Base-by-base conservation (phyloP, 208 protist species). In the Leishmania tarentolae region DNA sequence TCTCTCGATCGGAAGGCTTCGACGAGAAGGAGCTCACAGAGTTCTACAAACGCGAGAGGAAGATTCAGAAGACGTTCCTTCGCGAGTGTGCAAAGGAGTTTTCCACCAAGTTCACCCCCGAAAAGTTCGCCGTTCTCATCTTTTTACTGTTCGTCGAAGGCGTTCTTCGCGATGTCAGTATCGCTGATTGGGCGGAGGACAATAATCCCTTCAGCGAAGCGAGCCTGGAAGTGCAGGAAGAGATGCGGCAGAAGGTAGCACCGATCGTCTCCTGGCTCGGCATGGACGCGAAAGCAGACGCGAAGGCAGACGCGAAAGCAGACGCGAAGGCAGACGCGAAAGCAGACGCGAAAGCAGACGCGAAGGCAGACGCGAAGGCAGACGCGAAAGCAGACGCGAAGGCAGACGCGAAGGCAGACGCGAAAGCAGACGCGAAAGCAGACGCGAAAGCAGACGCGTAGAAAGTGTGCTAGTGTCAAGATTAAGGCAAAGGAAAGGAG, bases 61-160 rank as follows among this genome's bases (percentile, higher is more conserved):
- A 82, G 66, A 88, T 95, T 24, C 92, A 95, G 78, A 87, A 85
- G 52, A 84, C 82, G 42, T 87, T 95, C 37, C 80, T 97, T 47
- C 82, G 88, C 31, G 89, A 94, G 73, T 93, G 86, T 70, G 85
- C 86, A 17, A 83, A 85, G 75, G 81, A 91, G 76, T 91, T 86
- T 66, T 76, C 83, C 13, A 53, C 71, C 35, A 79, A 87, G 69
- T 79, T 88, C 46, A 89, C 88, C n/a, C 53, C 91, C 0, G 93
- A 94, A 7, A 84, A 93, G 84, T 83, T 89, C 65, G 83, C 85
- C 0, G 80, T 96, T 57, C 72, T 93, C 19, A 70, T 97, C 15
- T 96, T 96, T 81, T 82, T 97, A 73, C 88, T 96, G 19, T 96
- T 94, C 61, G 84, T 91, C 24, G 94, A 97, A 70, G 93, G 88